A percentile compares a stretch with the other conserved stretches of the same genome.
Conservation (phyloP, 306 rosid genomes). For the Abrus pulchellus region DNA sequence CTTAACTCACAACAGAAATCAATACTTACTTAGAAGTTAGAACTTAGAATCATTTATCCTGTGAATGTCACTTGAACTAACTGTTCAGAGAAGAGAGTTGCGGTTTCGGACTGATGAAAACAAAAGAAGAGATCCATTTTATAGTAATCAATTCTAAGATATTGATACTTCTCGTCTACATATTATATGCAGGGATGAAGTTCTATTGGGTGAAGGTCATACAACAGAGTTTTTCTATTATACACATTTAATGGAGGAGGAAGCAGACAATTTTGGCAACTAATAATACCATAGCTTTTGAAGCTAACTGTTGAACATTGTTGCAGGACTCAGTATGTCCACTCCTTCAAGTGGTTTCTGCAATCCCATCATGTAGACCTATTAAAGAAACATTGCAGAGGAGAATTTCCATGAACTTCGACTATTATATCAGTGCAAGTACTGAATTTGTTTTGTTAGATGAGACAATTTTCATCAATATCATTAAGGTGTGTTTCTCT, state of each 20-base stretch:
- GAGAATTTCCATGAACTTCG: conserved; percentile 89
- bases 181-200: conserved; percentile 97
- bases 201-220: conserved; percentile 91
- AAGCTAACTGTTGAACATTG: conserved; percentile 83
- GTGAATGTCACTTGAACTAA: conserved; percentile 65
- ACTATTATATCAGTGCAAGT: conserved; percentile 89
- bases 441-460: conserved; percentile 79
- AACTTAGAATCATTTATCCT: conserved; percentile 46
- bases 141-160: conserved; percentile 66
- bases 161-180: conserved; percentile 77
- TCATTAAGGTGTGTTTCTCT: conserved; percentile 74
- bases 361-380: conserved; percentile 78
- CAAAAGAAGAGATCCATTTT: conserved; percentile 78
- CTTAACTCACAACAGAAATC: conserved; percentile 43
- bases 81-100: conserved; percentile 75
- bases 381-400: conserved; percentile 81
- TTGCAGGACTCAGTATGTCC: conserved; percentile 96
- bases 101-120: conserved; percentile 77
- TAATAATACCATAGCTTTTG: conserved; percentile 60
- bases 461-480: conserved; percentile 69
- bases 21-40: conserved; percentile 47
- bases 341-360: conserved; percentile 84
- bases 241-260: conserved; percentile 91
- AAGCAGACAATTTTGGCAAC: conserved; percentile 86
- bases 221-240: conserved; percentile 84